Evolutionary conservation across 108 stramenopile genomes (phyloP).

Genomic region (Pseudonitzschia pungens): DNA sequence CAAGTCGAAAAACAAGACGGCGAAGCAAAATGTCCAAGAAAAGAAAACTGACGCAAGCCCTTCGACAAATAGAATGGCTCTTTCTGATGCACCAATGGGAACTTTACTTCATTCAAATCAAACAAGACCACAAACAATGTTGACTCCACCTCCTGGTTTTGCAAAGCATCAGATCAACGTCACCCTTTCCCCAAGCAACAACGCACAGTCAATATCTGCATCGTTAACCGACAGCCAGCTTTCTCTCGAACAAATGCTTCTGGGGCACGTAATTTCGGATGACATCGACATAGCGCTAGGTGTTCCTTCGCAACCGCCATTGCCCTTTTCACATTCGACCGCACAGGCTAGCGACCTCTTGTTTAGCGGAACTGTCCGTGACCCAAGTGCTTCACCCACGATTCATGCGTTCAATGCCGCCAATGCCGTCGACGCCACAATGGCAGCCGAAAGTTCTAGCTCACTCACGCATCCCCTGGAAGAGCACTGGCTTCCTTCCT

Average conservation of each 20-base stretch:
- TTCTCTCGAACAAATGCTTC: conserved; percentile 15
- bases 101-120: background rate
- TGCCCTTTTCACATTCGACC: background rate
- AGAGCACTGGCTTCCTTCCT: background rate
- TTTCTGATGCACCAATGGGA: background rate
- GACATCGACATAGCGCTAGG: conserved; percentile 3
- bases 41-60: background rate
- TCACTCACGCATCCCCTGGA: background rate
- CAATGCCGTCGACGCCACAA: background rate
- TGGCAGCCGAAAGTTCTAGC: background rate
- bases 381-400: conserved; percentile 1
- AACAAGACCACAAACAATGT: conserved; percentile 43
- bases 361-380: background rate
- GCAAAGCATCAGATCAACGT: conserved; percentile 11
- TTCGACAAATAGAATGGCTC: background rate
- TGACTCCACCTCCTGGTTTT: conserved; percentile 65
- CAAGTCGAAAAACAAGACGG: conserved; percentile 10
- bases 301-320: background rate
- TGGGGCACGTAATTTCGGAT: background rate
- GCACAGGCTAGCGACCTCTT: background rate
- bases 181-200: background rate
- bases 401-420: background rate
- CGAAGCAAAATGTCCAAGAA: background rate
- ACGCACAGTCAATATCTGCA: background rate
- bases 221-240: conserved; percentile 3